Base-by-base conservation (phyloP, 2,329 filamentous ascomycete genomes). In the Escovopsis weberi region DNA sequence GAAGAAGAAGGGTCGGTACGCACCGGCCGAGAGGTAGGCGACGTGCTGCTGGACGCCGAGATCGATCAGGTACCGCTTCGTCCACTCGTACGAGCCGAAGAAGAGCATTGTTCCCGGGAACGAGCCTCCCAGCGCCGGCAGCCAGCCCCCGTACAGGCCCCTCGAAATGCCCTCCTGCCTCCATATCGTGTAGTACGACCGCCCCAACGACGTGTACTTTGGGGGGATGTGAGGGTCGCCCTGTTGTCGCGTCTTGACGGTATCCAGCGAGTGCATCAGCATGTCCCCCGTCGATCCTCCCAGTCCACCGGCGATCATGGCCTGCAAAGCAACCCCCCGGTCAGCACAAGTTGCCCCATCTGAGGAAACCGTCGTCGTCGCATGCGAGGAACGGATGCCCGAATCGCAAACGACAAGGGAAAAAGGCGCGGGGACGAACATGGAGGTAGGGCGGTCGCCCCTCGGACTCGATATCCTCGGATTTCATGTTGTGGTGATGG, bases 221-320 rank as follows among this genome's bases (percentile, higher is more conserved):
- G 91, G 83, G 19, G 91, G 91, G 47, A 94, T 75, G 59, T 91
- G 82, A 37, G 89, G 88, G 57, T 96, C 91, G 55, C 89, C 91
- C 64, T 98, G 91, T 61, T 98, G 93, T 53, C 91, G 78, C 38
- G 91, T 98, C 67, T 98, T 98, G 55, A 98, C 91, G 1, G 91
- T 98, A 62, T 98, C 91, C 56, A 98, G 75, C 38, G 89, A 96
- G 67, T 98, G 91, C 91, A 98, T 98, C 51, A 98, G 69, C 74
- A 98, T 83, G 62, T 98, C 91, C 45, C 93, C 91, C 43, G 83
- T 93, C 12, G 85, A 88, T 42, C 91, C 91, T 56, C 93, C 91
- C 42, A 93, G 69, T 46, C 89, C 91, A 56, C 91, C 91, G 32
- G 91, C 91, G 56, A 98, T 72, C 88, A 96, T 98, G 59, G 84